A percentile compares a stretch with the other conserved stretches of the same genome.
These are phyloP conservation scores for Starmerella apis DNA, from an alignment of 805 yeast genomes.

Conservation along the genomic window DNA sequence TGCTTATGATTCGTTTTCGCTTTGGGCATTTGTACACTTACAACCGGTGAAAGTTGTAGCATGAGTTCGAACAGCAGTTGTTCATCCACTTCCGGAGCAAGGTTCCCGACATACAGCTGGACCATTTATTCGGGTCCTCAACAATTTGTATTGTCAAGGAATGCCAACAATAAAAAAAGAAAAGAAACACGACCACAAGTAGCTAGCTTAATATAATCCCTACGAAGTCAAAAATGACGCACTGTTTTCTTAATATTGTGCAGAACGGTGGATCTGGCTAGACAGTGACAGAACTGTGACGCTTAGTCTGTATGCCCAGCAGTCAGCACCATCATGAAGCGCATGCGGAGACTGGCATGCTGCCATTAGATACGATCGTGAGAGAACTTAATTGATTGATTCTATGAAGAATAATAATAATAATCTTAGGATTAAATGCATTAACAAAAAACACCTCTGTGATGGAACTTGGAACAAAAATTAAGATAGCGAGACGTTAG, in stretches of 20 bases:
- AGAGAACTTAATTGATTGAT: too few relatives aligned
- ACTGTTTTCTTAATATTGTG: too few relatives aligned
- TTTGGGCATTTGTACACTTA: slow-evolving; percentile 54
- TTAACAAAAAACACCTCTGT: too few relatives aligned
- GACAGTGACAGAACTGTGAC: too few relatives aligned
- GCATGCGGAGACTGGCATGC: too few relatives aligned
- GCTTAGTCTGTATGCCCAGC: background rate
- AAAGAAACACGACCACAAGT: background rate
- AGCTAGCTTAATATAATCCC: background rate
- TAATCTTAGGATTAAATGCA: too few relatives aligned
- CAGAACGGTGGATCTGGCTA: too few relatives aligned
- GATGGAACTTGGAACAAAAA: background rate
- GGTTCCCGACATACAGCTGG: slow-evolving; percentile 62
- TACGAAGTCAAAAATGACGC: background rate
- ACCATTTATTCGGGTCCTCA: too few relatives aligned
- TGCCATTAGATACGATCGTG: too few relatives aligned
- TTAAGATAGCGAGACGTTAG: background rate
- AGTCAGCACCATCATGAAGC: too few relatives aligned
- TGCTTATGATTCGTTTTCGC: slow-evolving; percentile 43
- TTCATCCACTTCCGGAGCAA: slow-evolving; percentile 68
- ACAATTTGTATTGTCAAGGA: background rate
- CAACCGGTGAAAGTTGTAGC: slow-evolving; percentile 73
- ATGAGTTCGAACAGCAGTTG: slow-evolving; percentile 67
- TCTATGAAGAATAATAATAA: too few relatives aligned
- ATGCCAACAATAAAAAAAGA: background rate